Evolutionary conservation across 1,284 basidiomycete species (phyloP), one percentile per base, ranked within the genome.

Genomic region (Stereum hirsutum): DNA sequence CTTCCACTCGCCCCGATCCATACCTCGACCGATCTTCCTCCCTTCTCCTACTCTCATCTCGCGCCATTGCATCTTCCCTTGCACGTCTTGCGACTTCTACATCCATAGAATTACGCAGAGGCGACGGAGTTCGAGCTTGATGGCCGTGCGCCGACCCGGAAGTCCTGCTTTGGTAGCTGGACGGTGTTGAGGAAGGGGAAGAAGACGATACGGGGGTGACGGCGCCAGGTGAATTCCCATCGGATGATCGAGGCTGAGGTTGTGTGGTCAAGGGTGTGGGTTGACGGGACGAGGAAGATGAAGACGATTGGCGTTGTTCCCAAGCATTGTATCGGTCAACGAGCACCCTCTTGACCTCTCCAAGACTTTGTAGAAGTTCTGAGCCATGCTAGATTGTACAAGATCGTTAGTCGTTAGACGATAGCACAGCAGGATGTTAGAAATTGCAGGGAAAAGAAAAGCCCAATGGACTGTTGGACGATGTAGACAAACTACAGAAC

Each of bases 321-420:
- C 62, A 69, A 19, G 53, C 51, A 51, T 67, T 65, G 44, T 62
- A 63, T 12, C 57, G 57, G 15, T 58, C 57, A 23, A 65, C 57
- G 8, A 69, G 63, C 2, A 57, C 44, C 2, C 57, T 54, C 43
- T 66, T 68, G 42, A 67, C 53, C 17, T 58, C 53, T 43, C 57
- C 54, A 31, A 66, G 52, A 35, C 49, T 54, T 23, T 63, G 58
- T 26, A 85, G 65, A 42, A 83, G 81, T 44, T 81, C 72, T 57
- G 82, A 75, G 10, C 82, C 82, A 46, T 85, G 83, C 82, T 85
- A 52, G 15, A 25, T 12, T 14, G 31, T 25, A 43, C 28, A 41
- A 44, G 40, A 41, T 36, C 20, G n/a, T n/a, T n/a, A n/a, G n/a
- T n/a, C n/a, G n/a, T n/a, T n/a, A n/a, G n/a, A n/a, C n/a, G n/a